Base-by-base conservation (phyloP, 23 red algal species). In the Gracilaria domingensis region DNA sequence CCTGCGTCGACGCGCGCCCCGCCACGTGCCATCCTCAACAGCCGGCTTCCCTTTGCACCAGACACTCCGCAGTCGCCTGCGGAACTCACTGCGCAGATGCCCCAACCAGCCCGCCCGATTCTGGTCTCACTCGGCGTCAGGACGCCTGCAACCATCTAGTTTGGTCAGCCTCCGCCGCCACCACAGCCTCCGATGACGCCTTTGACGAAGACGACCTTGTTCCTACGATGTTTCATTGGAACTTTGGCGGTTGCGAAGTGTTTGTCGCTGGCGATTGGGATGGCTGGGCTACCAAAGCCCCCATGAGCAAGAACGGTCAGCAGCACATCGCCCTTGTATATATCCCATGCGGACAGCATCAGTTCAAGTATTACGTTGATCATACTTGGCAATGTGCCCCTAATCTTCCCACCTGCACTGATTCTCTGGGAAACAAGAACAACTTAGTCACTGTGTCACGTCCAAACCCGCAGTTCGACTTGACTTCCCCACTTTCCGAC, bases 351-450 rank as follows among this genome's bases (percentile, higher is more conserved):
- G 95, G 95, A 16, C 64, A 86, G 24, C 88, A 72, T 84, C 95
- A 97, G 75, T 97, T 88, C 90, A 97, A 97, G 84, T 97, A 85
- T 83, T 80, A 84, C 35, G 95, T 97, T 58, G 95, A 97, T 54
- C 79, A 79, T 17, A 87, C 89, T 34, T 97, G 95, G 95, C 83
- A 82, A 53, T 88, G 79, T 32, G 75, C 79, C 67, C 79, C 85
- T 42, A 70, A 85, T 53, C 73, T 83, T 49, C 67, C 66, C 20
- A 95, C 85, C 0, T 54, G 59, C 32, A 87, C 83, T 36, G 93
- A 95, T 40, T 48, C 86, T 29, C 76, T 91, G 29, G 93, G 93
- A 34, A 89, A 95, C 80, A 71, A 76, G 17, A 95, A 95, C 76
- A 95, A 95, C 76, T 26, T 73, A 32, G 76, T 90, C 12, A 74